Base-by-base conservation (phyloP, 2,329 filamentous ascomycete species). In the Ascomycota sp. region DNA sequence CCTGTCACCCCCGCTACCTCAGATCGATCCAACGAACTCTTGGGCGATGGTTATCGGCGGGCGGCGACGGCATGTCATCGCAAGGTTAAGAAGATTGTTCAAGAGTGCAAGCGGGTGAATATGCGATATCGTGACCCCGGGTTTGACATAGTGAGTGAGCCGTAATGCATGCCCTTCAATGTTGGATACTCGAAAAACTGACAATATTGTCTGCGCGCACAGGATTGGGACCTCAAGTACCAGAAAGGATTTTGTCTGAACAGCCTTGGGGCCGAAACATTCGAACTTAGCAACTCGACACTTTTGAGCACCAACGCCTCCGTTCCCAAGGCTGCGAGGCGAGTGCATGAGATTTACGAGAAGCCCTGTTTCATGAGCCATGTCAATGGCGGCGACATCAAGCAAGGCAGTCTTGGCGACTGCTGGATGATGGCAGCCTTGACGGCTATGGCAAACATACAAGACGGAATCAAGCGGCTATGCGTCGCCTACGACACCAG, bases 351-450 rank as follows among this genome's bases (percentile, higher is more conserved):
- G 45, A 77, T 82, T 24, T 83, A 75, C 40, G 74, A 81, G 38
- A 69, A 71, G 13, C 75, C 77, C 1, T 70, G 65, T 3, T 86
- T 86, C 45, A 54, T 69, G 52, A 50, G 56, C 30, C 71, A 69
- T 30, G 57, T 80, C 33, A 69, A 71, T 38, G 72, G 75, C 9
- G 69, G 71, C 33, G 79, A 89, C 46, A 69, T 85, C 34, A 77
- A 79, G 43, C 80, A 89, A 43, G 80, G 80, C 3, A 64, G 62
- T 25, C 64, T 77, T 23, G 80, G 79, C n/a, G 70, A 86, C 43
- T 89, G 80, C 53, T 86, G 79, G 78, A 66, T 83, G 30, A 74
- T 89, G 52, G 76, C 80, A 6, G 75, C 75, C 15, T 52, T 91
- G 20, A 81, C 75, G 21, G 79, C 79, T 0, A 59, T 91, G 39